A percentile compares a stretch with the other conserved stretches of the same genome.
Conservation (phyloP, 2,329 filamentous ascomycete genomes). For the Gnomoniopsis smithogilvyi region DNA sequence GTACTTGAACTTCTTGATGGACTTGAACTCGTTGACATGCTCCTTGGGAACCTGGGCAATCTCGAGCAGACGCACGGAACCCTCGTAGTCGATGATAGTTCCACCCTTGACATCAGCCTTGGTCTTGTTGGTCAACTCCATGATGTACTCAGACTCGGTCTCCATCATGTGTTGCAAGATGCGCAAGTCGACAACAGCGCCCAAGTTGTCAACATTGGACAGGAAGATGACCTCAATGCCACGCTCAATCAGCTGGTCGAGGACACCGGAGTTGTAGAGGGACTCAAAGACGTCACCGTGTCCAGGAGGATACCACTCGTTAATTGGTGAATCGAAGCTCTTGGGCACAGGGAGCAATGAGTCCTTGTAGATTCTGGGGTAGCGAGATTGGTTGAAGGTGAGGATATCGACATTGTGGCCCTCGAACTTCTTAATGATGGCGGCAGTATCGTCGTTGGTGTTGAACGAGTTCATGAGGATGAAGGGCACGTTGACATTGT, state of each 20-base stretch:
- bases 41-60: slow-evolving; percentile 99
- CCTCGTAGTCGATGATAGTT: slow-evolving; percentile 99
- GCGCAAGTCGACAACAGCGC: slow-evolving; percentile 94
- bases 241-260: slow-evolving; percentile 92
- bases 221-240: slow-evolving; percentile 98
- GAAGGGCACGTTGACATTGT: slow-evolving; percentile 95
- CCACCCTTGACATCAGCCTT: slow-evolving; percentile 99
- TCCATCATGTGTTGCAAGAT: slow-evolving; percentile 99
- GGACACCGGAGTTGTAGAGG: slow-evolving; percentile 96
- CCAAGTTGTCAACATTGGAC: slow-evolving; percentile 98
- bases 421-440: slow-evolving; percentile 99
- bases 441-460: slow-evolving; percentile 95
- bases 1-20: slow-evolving; percentile 99
- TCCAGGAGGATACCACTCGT: slow-evolving; percentile 97
- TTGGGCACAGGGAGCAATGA: slow-evolving; percentile 95
- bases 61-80: slow-evolving; percentile 92
- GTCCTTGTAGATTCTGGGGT: slow-evolving; percentile 97
- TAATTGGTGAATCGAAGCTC: slow-evolving; percentile 78
- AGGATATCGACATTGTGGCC: slow-evolving; percentile 99
- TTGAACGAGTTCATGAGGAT: slow-evolving; percentile 99
- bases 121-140: slow-evolving; percentile 99
- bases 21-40: slow-evolving; percentile 99
- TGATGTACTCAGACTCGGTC: slow-evolving; percentile 96
- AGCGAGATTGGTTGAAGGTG: slow-evolving; percentile 99
- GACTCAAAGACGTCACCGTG: slow-evolving; percentile 99